phyloP scores from a whole-genome alignment of 1,139 yeast genomes.

The Komagataea norvegica region DNA sequence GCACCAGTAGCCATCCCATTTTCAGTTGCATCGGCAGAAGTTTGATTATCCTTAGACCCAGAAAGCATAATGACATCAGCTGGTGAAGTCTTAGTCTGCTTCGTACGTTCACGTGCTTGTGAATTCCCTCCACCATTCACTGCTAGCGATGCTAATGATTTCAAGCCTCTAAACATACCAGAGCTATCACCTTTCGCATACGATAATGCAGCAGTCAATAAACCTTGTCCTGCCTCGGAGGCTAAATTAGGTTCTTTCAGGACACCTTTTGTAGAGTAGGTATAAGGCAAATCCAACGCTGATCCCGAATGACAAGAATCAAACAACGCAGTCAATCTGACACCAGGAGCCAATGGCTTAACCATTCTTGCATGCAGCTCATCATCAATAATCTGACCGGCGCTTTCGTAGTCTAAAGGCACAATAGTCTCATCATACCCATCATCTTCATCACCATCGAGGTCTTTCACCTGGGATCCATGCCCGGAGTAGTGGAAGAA shows the following conservation, averaged over 20 bases:
- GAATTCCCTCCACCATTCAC: conserved; percentile 31
- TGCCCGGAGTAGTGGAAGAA: conserved; percentile 93
- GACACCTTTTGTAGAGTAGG: conserved; percentile 86
- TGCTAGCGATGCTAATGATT: conserved; percentile 48
- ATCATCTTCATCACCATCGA: conserved; percentile 86
- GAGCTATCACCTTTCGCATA: conserved; percentile 69
- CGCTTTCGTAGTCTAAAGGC: conserved; percentile 77
- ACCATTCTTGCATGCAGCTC: conserved; percentile 81
- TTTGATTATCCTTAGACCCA: conserved; percentile 88
- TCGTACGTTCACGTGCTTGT: conserved; percentile 40
- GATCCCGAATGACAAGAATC: conserved; percentile 96
- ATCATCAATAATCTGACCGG: conserved; percentile 80
- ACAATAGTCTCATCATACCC: conserved; percentile 88
- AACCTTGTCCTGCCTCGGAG: conserved; percentile 80
- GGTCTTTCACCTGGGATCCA: conserved; percentile 79
- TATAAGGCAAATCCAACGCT: conserved; percentile 81
- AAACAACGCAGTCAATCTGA: conserved; percentile 79
- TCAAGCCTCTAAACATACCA: conserved; percentile 46
- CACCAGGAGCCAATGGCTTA: conserved; percentile 71
- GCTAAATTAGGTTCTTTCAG: conserved; percentile 84
- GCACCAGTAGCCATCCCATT: conserved; percentile 86
- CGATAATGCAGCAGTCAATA: conserved; percentile 63
- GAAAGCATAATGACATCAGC: conserved; percentile 85
- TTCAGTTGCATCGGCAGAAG: conserved; percentile 47
- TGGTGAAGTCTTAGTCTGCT: conserved; percentile 66